phyloP scores from a whole-genome alignment of 805 yeast genomes.

The Suhomyces faveliae region DNA sequence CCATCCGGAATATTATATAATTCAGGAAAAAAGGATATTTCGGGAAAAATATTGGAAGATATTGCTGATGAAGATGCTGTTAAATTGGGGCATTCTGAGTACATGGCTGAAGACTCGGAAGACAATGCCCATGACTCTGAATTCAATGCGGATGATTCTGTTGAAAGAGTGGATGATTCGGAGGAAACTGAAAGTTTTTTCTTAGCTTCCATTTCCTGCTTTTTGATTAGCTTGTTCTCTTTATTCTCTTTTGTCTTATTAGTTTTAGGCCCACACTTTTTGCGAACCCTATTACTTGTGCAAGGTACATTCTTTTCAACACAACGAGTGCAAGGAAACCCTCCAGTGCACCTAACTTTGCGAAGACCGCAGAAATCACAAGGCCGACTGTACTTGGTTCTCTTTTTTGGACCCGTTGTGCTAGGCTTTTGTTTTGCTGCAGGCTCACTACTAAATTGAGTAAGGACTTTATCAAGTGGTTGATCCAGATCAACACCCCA shows the following conservation, averaged over 20 bases:
- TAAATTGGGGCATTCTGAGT: neutral
- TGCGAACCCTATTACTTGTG: conserved; percentile 31
- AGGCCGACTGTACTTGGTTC: conserved; percentile 30
- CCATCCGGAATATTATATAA: neutral
- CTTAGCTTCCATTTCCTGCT: neutral
- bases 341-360: conserved; percentile 32
- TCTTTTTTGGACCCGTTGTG: neutral
- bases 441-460: neutral
- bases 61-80: neutral
- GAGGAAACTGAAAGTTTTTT: neutral
- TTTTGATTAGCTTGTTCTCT: neutral
- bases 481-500: neutral
- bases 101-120: neutral
- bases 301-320: conserved; percentile 28
- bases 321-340: conserved; percentile 33
- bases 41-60: neutral
- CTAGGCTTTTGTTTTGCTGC: neutral
- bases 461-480: neutral
- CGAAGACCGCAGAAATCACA: conserved; percentile 41
- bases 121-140: neutral
- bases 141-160: neutral
- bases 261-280: conserved; percentile 37
- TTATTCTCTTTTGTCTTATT: neutral
- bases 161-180: neutral
- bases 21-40: neutral